Percentiles rank a stretch among this genome's conserved stretches.
Conservation (phyloP, 371 early-diverging fungal species). For the Mortierella sp. region DNA sequence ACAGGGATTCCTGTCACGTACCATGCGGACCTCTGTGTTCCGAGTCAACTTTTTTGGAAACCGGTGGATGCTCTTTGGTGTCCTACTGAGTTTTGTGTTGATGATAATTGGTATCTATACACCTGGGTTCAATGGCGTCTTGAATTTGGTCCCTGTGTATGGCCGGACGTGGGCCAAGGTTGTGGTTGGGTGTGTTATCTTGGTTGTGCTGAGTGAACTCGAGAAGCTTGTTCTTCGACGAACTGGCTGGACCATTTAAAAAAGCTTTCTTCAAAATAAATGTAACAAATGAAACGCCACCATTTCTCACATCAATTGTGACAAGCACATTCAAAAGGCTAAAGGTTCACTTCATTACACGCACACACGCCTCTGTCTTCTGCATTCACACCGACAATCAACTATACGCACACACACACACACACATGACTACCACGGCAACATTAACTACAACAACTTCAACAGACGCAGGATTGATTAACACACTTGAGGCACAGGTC, state of each 20-base stretch:
- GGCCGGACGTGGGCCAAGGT: conserved; percentile 85
- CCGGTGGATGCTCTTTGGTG: conserved; percentile 83
- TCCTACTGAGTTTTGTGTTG: conserved; percentile 74
- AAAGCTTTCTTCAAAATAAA: background rate
- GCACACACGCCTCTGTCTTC: background rate
- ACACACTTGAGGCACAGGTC: conserved; percentile 37
- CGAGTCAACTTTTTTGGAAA: conserved; percentile 79
- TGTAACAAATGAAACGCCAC: background rate
- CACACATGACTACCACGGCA: background rate
- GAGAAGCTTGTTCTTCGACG: conserved; percentile 66
- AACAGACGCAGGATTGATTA: conserved; percentile 21
- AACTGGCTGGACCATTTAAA: conserved; percentile 31
- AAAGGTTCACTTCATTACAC: background rate
- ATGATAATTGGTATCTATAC: conserved; percentile 84
- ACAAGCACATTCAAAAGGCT: background rate
- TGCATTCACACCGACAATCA: background rate
- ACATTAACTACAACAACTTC: background rate
- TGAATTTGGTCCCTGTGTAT: conserved; percentile 75
- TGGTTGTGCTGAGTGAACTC: conserved; percentile 77
- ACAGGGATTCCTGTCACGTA: conserved; percentile 86
- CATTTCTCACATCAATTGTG: background rate
- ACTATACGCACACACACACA: background rate
- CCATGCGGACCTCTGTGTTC: conserved; percentile 78
- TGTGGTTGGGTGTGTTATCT: conserved; percentile 75
- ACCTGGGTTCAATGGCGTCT: conserved; percentile 71